Conservation (phyloP, 1,284 basidiomycete genomes). For the Melanopsichium pennsylvanicum region DNA sequence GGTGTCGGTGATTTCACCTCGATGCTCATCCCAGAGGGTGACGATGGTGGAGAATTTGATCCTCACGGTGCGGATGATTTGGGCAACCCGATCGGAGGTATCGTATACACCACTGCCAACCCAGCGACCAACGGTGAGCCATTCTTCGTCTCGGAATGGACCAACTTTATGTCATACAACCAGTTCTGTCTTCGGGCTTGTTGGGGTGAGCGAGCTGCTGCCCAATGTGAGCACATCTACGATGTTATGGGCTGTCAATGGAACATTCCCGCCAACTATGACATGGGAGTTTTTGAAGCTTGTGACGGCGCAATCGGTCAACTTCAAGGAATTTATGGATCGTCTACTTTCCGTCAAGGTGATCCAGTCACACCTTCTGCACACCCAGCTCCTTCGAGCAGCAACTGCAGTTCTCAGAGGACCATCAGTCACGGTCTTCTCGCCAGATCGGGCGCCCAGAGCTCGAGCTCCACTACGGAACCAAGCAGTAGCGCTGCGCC, state of each 20-base stretch:
- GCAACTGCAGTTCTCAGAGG: constrained; percentile 24
- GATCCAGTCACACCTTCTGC: constrained; percentile 40
- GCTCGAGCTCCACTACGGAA: constrained; percentile 7
- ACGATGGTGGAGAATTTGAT: constrained; percentile 61
- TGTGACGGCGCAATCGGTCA: constrained; percentile 54
- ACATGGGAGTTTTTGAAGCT: constrained; percentile 50
- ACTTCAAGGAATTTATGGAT: constrained; percentile 55
- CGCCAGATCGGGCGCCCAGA: constrained; percentile 1
- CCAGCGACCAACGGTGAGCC: constrained; percentile 42
- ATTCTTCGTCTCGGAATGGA: constrained; percentile 48
- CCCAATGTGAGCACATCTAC: constrained; percentile 61
- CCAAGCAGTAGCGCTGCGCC: too few relatives aligned
- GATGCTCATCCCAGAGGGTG: constrained; percentile 43
- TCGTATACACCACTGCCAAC: constrained; percentile 59
- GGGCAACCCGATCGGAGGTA: constrained; percentile 59
- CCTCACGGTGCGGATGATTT: constrained; percentile 59
- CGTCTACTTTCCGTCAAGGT: constrained; percentile 57
- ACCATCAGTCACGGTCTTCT: constrained; percentile 36
- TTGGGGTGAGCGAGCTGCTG: constrained; percentile 45
- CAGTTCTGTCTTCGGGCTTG: constrained; percentile 62
- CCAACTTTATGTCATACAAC: constrained; percentile 59
- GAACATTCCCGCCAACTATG: constrained; percentile 59
- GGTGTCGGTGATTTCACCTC: constrained; percentile 55
- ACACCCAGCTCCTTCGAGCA: constrained; percentile 35
- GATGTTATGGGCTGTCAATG: constrained; percentile 60